These are phyloP conservation scores for Nemania sp. DNA, from an alignment of 2,329 filamentous ascomycete species.

Conservation along the genomic window DNA sequence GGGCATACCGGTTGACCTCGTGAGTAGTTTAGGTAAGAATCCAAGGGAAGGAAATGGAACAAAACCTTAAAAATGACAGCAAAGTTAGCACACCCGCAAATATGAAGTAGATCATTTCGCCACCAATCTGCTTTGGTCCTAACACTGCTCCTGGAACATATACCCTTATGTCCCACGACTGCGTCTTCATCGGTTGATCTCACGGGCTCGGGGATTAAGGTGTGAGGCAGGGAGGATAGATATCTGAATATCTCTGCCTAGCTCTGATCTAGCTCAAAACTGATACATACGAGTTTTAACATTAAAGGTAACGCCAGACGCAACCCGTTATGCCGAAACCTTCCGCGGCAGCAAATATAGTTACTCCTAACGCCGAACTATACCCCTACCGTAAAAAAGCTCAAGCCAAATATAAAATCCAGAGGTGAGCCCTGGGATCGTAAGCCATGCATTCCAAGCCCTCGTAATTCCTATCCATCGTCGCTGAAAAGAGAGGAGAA, in stretches of 20 bases:
- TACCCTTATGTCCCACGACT: conserved; percentile 7
- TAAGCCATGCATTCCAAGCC: conserved; percentile 18
- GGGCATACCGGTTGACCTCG: too few relatives aligned
- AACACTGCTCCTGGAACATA: conserved; percentile 4
- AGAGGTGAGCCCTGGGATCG: conserved; percentile 1
- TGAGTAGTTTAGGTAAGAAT: too few relatives aligned
- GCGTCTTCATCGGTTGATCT: not conserved
- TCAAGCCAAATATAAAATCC: conserved; percentile 22
- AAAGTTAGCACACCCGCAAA: not conserved
- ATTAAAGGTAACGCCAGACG: not conserved
- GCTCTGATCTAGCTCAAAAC: not conserved
- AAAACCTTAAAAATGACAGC: not conserved
- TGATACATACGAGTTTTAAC: not conserved
- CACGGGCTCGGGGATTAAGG: not conserved
- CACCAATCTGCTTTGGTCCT: not conserved
- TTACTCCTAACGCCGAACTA: conserved; percentile 35
- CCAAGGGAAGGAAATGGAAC: not conserved
- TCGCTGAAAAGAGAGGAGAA: not conserved
- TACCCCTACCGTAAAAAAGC: conserved; percentile 16
- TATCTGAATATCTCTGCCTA: not conserved
- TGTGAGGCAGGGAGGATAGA: not conserved
- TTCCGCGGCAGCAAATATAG: conserved; percentile 13
- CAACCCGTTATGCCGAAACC: not conserved
- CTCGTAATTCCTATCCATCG: not conserved
- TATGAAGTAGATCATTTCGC: not conserved